phyloP scores from a whole-genome alignment of 75 land plant species.

The Ceratopteris richardii region DNA sequence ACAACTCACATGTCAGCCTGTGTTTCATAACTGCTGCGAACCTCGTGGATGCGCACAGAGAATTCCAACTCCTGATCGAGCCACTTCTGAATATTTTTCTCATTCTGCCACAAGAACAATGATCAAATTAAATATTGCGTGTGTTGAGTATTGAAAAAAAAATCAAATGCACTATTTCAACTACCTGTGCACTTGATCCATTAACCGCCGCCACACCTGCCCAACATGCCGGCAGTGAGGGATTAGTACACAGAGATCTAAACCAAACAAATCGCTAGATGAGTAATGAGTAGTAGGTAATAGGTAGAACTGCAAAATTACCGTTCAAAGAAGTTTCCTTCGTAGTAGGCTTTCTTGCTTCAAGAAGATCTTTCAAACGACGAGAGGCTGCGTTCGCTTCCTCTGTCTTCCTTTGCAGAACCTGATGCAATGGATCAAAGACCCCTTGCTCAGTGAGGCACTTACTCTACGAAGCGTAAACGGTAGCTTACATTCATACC shows the following conservation, averaged over 20 bases:
- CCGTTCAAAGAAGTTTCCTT: slow-evolving; percentile 26
- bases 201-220: slow-evolving; percentile 30
- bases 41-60: slow-evolving; percentile 85
- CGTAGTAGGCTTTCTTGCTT: slow-evolving; percentile 46
- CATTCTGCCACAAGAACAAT: slow-evolving; percentile 30
- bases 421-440: slow-evolving; percentile 26
- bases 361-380: slow-evolving; percentile 80
- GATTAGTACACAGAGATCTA: no score
- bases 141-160: neutral
- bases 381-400: slow-evolving; percentile 87
- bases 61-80: slow-evolving; percentile 94
- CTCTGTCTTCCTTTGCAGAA: slow-evolving; percentile 93
- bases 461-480: no score
- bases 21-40: slow-evolving; percentile 70
- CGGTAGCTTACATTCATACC: slow-evolving; percentile 32
- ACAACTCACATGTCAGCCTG: slow-evolving; percentile 71
- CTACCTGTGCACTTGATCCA: slow-evolving; percentile 46
- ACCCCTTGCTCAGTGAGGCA: neutral
- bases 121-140: no score
- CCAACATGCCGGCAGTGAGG: neutral
- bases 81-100: slow-evolving; percentile 42
- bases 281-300: neutral
- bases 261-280: neutral
- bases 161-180: neutral
- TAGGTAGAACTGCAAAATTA: neutral